phyloP scores from a whole-genome alignment of 805 yeast genomes.

The Kluyveromyces lactis region DNA sequence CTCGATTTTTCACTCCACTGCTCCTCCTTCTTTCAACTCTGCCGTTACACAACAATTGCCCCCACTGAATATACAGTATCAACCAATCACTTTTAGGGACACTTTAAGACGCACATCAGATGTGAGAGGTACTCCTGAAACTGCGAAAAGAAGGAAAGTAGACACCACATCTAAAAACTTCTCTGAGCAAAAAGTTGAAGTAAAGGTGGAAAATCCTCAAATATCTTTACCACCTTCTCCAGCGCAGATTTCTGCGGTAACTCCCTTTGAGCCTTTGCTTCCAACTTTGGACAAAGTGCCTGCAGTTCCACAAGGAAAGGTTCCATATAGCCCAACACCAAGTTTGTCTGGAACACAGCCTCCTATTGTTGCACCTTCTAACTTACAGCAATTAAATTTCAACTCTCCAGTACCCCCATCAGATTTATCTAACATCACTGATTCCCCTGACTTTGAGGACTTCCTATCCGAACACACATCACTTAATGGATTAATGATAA shows the following conservation, averaged over 20 bases:
- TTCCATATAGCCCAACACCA: neutral
- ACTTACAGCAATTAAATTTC: neutral
- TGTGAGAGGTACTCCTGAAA: conserved; percentile 11
- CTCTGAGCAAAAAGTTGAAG: neutral
- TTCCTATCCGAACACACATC: conserved; percentile 26
- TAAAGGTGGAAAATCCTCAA: neutral
- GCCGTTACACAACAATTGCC: conserved; percentile 22
- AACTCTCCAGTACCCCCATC: conserved; percentile 15
- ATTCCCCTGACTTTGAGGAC: conserved; percentile 29
- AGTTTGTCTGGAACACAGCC: neutral
- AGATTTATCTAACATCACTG: conserved; percentile 14
- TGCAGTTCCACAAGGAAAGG: neutral
- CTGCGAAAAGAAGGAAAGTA: conserved; percentile 19
- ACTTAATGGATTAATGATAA: conserved; percentile 25
- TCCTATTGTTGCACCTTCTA: neutral
- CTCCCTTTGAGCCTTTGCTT: neutral
- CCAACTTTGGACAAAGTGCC: neutral
- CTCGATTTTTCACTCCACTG: conserved; percentile 3
- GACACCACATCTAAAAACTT: neutral
- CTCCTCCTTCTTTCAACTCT: conserved; percentile 4
- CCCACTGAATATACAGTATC: conserved; percentile 22
- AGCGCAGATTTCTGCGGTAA: neutral
- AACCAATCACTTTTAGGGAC: conserved; percentile 22
- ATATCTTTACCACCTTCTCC: conserved; percentile 1
- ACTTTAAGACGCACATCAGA: conserved; percentile 14